Evolutionary conservation across 2,329 filamentous ascomycete species (phyloP), one percentile per base, ranked within the genome.

Genomic region (Cladosporium sp.): DNA sequence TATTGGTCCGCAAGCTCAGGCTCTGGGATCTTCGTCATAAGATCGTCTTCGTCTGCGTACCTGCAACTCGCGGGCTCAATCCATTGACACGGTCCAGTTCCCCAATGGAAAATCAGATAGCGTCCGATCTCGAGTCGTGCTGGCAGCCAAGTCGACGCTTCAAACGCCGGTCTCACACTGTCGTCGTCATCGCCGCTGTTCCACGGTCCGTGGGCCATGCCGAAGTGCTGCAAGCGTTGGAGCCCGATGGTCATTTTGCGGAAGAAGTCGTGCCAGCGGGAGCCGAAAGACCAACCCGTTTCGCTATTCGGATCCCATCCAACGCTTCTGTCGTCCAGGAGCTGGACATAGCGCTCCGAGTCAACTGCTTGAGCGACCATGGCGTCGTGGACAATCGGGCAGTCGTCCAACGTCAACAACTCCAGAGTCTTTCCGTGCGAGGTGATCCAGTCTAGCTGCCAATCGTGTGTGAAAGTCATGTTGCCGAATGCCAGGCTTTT

Each of bases 371-470:
- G 38, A n/a, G 18, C 38, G 2, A 62, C 32, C 21, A 34, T 18
- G 26, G 38, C 32, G 6, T 38, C 61, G 34, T 64, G 61, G 14
- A 64, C 26, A 4, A 64, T 49, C 1, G 77, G 74, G 62, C 81
- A 84, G 63, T 81, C 73, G 51, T 83, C 81, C 0, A 85, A 72
- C 14, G 80, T 77, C 0, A 85, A 70, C 49, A 80, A 76, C 15
- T 78, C 68, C 0, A 85, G 73, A 0, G 80, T 81, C 0, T 67
- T 14, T 4, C 70, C 74, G 3, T 84, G 74, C 0, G 76, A 76
- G 0, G 80, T 66, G 4, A 85, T 78, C 82, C 82, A 85, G 11
- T 80, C 78, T 0, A 83, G 70, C 63, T 85, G 82, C 74, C 78
- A 80, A 24, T 83, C 77, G 38, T 83, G 76, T 4, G 76, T 75